Evolutionary conservation across 345 rosid genomes (phyloP).

Genomic region (Syzygium oleosum): DNA sequence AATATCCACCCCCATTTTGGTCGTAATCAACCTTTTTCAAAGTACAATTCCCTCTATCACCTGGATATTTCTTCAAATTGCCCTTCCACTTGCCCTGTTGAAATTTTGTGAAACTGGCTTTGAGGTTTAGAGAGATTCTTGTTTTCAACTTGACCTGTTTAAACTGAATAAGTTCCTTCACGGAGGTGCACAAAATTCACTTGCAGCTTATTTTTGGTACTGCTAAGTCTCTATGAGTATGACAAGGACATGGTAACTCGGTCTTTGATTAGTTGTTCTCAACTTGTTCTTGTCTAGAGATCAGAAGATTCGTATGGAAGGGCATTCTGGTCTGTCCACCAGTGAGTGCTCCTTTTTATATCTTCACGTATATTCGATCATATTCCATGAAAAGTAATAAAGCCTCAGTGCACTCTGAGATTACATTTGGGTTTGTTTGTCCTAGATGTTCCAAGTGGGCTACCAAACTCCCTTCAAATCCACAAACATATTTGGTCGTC

Average conservation of each 20-base stretch:
- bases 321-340: background rate
- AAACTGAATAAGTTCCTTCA: background rate
- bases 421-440: background rate
- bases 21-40: background rate
- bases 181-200: background rate
- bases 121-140: background rate
- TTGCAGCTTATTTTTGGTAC: background rate
- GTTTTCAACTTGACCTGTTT: background rate
- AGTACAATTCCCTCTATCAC: background rate
- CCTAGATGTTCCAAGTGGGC: background rate
- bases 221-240: background rate
- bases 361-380: background rate
- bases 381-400: background rate
- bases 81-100: background rate
- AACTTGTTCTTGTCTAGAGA: background rate
- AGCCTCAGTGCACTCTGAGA: background rate
- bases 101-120: background rate
- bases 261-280: background rate
- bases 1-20: background rate
- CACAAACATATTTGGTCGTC: background rate
- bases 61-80: background rate
- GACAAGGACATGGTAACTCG: background rate
- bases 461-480: background rate
- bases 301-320: background rate
- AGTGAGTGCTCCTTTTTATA: background rate